A percentile compares a stretch with the other conserved stretches of the same genome.
phyloP scores from a whole-genome alignment of 495 filamentous ascomycete species.

The Annulohypoxylon bovei region DNA sequence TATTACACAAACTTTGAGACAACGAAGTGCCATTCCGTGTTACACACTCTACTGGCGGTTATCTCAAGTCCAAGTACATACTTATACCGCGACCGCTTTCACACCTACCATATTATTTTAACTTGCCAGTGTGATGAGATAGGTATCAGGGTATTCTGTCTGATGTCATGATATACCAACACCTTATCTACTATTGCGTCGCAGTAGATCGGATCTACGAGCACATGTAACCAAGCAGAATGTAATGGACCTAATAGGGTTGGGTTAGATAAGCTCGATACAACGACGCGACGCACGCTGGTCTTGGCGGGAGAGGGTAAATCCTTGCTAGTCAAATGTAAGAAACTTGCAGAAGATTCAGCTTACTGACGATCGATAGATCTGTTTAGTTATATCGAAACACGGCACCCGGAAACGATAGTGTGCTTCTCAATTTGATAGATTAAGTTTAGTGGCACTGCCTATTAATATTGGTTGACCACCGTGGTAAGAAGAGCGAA shows the following conservation, averaged over 20 bases:
- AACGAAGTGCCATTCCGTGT: too few species aligned
- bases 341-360: too few species aligned
- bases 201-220: neutral
- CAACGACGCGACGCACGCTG: neutral
- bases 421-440: neutral
- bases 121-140: neutral
- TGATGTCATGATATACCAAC: neutral
- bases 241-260: too few species aligned
- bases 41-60: too few species aligned
- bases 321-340: neutral
- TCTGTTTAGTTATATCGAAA: neutral
- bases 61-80: too few species aligned
- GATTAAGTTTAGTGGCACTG: neutral
- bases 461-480: neutral
- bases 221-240: neutral
- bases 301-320: neutral
- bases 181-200: conserved; percentile 2
- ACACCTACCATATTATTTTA: neutral
- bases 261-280: neutral
- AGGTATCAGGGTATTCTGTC: neutral
- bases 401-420: neutral
- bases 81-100: too few species aligned
- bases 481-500: neutral
- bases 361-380: neutral
- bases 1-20: too few species aligned